Percentiles rank a stretch among this genome's conserved stretches.
phyloP scores from a whole-genome alignment of 139 green algal genomes.

The Zygnema cylindricum region DNA sequence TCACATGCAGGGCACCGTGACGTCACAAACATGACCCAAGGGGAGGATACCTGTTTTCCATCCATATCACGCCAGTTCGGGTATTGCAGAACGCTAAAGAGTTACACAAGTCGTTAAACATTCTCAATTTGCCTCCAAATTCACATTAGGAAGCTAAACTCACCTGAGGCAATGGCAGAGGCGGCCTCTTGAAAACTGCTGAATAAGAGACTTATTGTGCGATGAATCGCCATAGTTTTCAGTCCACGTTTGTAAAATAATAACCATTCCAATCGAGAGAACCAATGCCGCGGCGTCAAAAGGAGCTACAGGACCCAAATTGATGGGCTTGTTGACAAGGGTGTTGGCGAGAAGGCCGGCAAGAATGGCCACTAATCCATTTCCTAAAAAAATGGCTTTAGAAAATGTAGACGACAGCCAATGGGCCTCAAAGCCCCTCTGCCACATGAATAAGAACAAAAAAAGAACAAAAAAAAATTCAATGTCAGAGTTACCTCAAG shows the following conservation, averaged over 20 bases:
- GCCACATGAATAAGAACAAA: constrained; percentile 2
- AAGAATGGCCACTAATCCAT: constrained; percentile 93
- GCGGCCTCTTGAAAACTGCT: constrained; percentile 53
- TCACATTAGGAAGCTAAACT: too few species aligned
- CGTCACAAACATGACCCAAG: too few species aligned
- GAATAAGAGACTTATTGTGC: constrained; percentile 35
- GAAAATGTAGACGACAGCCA: constrained; percentile 88
- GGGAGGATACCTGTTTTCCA: too few species aligned
- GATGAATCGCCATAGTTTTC: constrained; percentile 91
- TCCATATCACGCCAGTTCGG: too few species aligned
- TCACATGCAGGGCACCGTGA: too few species aligned
- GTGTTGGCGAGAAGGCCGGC: constrained; percentile 86
- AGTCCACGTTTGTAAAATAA: constrained; percentile 84
- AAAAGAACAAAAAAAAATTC: too few species aligned
- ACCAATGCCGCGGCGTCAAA: constrained; percentile 90
- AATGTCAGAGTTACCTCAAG: too few species aligned
- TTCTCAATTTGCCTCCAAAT: too few species aligned
- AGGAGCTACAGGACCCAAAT: constrained; percentile 87
- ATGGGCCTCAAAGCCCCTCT: constrained; percentile 76
- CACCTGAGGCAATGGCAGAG: constrained; percentile 57
- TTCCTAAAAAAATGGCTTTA: constrained; percentile 94
- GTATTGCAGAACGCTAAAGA: too few species aligned
- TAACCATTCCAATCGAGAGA: constrained; percentile 77
- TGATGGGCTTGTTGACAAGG: constrained; percentile 78
- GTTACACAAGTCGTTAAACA: too few species aligned